Percentiles rank a stretch among this genome's conserved stretches.
Conservation (phyloP, 129 eudicot genomes). For the Flaveria linearis region DNA sequence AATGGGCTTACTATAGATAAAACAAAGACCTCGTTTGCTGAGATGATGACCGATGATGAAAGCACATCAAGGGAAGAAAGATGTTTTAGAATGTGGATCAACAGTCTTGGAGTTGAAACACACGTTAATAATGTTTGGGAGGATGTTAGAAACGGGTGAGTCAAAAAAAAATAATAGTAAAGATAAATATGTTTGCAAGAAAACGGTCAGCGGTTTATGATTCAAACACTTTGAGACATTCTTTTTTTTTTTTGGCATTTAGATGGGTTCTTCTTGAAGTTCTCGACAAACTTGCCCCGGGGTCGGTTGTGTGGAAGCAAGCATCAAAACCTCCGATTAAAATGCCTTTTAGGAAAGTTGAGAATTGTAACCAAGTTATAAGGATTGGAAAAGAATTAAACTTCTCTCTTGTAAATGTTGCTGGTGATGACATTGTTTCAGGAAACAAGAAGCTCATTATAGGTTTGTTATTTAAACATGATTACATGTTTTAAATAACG, state of each 20-base stretch:
- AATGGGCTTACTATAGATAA: slow-evolving; percentile 63
- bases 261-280: slow-evolving; percentile 83
- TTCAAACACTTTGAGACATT: slow-evolving; percentile 19
- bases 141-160: slow-evolving; percentile 75
- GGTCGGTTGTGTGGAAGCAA: slow-evolving; percentile 78
- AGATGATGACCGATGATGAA: slow-evolving; percentile 67
- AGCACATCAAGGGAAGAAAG: slow-evolving; percentile 84
- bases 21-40: slow-evolving; percentile 50
- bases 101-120: slow-evolving; percentile 78
- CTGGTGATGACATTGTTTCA: slow-evolving; percentile 74
- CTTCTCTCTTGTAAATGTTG: slow-evolving; percentile 73
- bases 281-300: slow-evolving; percentile 76
- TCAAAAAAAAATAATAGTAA: neutral
- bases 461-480: slow-evolving; percentile 42
- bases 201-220: neutral
- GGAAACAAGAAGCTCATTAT: slow-evolving; percentile 85
- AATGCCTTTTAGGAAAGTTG: slow-evolving; percentile 75
- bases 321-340: slow-evolving; percentile 79
- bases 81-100: slow-evolving; percentile 81
- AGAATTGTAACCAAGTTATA: slow-evolving; percentile 78
- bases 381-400: slow-evolving; percentile 65
- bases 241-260: slow-evolving; percentile 16
- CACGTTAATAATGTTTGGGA: slow-evolving; percentile 78
- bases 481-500: neutral
- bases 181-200: neutral